Conservation (phyloP, 371 early-diverging fungal species). For the Rhizopus delemar region DNA sequence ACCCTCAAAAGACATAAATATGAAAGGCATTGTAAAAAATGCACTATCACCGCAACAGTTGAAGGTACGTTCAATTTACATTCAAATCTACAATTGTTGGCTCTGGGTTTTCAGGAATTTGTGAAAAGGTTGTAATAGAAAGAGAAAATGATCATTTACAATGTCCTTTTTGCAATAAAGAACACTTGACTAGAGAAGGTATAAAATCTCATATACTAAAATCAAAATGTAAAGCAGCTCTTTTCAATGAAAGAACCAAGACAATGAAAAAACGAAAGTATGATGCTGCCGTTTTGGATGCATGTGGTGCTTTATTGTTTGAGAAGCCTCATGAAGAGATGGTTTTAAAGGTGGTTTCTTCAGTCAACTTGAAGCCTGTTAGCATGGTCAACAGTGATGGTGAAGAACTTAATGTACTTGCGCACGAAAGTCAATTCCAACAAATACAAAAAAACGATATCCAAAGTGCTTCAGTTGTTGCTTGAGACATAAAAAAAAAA, state of each 20-base stretch:
- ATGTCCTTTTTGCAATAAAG: constrained; percentile 6
- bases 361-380: constrained; percentile 5
- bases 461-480: neutral
- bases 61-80: neutral
- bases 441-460: constrained; percentile 4
- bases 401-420: constrained; percentile 3
- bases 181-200: constrained; percentile 5
- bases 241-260: constrained; percentile 9
- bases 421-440: constrained; percentile 1
- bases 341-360: constrained; percentile 9
- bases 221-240: constrained; percentile 8
- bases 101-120: neutral
- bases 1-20: neutral
- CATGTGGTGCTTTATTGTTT: constrained; percentile 12
- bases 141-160: constrained; percentile 5
- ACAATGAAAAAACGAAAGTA: constrained; percentile 14
- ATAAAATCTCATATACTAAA: constrained; percentile 7
- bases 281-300: constrained; percentile 15
- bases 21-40: neutral
- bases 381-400: constrained; percentile 1
- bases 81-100: neutral
- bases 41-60: neutral
- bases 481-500: too few species aligned
- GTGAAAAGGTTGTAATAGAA: neutral
- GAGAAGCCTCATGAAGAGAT: constrained; percentile 9